Conservation (phyloP, 495 filamentous ascomycete genomes). For the Tuber brumale region DNA sequence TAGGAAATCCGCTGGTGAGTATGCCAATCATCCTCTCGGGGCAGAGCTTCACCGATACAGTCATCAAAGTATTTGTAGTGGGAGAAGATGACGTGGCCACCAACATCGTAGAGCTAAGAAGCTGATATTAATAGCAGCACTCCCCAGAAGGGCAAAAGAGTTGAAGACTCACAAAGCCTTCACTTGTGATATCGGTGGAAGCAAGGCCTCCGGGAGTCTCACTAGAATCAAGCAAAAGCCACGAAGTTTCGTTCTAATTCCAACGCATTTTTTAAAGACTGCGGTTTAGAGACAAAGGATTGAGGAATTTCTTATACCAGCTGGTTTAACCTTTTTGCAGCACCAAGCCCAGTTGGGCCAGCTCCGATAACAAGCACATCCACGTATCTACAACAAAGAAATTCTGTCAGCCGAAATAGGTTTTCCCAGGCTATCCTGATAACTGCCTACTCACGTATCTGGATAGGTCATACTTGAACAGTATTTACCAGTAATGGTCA, state of each 20-base stretch:
- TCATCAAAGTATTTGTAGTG: slow-evolving; percentile 99
- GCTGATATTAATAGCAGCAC: slow-evolving; percentile 12
- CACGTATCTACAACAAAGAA: slow-evolving; percentile 58
- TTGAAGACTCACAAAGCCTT: slow-evolving; percentile 84
- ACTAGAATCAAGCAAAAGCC: slow-evolving; percentile 91
- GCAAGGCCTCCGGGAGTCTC: slow-evolving; percentile 93
- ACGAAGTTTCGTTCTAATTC: slow-evolving; percentile 51
- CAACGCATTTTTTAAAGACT: slow-evolving; percentile 38
- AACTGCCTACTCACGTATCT: slow-evolving; percentile 29
- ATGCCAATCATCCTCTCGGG: slow-evolving; percentile 91
- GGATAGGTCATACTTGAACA: slow-evolving; percentile 44
- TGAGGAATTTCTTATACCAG: slow-evolving; percentile 56
- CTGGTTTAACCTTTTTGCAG: slow-evolving; percentile 95
- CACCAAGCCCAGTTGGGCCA: slow-evolving; percentile 92
- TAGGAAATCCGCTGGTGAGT: slow-evolving; percentile 98
- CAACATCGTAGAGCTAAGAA: slow-evolving; percentile 89
- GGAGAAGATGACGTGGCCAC: slow-evolving; percentile 99
- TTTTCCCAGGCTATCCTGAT: neutral
- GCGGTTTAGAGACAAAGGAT: slow-evolving; percentile 19
- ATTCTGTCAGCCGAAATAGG: slow-evolving; percentile 8
- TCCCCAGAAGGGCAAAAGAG: slow-evolving; percentile 1
- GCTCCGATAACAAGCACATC: slow-evolving; percentile 98
- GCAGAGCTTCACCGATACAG: slow-evolving; percentile 92
- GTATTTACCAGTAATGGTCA: slow-evolving; percentile 8
- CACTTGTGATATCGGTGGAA: slow-evolving; percentile 89